These are phyloP conservation scores for Gamsiella multidivaricata DNA, from an alignment of 192 early-diverging fungal species.

Conservation along the genomic window DNA sequence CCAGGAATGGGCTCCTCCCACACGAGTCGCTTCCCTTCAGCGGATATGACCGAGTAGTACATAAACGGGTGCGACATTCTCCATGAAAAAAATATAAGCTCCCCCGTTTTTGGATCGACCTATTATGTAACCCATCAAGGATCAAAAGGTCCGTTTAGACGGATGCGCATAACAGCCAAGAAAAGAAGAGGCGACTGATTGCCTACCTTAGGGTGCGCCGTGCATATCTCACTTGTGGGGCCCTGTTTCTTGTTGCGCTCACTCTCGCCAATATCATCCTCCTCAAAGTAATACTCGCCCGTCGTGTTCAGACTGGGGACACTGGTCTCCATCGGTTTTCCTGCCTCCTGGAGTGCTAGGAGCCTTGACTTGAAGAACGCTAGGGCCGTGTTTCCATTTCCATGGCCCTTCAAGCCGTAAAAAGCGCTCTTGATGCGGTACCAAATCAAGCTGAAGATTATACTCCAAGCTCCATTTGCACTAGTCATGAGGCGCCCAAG, in stretches of 20 bases:
- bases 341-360: constrained; percentile 35
- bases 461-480: not conserved
- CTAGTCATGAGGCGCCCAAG: constrained; percentile 14
- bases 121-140: not conserved
- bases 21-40: constrained; percentile 17
- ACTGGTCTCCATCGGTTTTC: constrained; percentile 22
- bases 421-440: constrained; percentile 15
- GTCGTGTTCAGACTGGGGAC: constrained; percentile 38
- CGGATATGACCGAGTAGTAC: constrained; percentile 32
- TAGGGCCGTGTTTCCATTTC: constrained; percentile 35
- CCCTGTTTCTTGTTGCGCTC: not conserved
- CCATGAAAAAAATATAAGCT: constrained; percentile 38
- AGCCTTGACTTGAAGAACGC: constrained; percentile 21
- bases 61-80: not conserved
- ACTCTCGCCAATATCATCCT: not conserved
- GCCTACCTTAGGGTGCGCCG: constrained; percentile 48
- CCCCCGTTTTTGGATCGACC: constrained; percentile 48
- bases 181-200: not conserved
- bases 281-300: constrained; percentile 40
- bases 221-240: constrained; percentile 5
- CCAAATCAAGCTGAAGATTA: not conserved
- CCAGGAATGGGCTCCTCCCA: constrained; percentile 31
- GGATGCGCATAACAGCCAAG: too few species aligned
- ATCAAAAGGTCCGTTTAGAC: not conserved
- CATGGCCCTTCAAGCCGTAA: constrained; percentile 8